Evolutionary conservation across 768 basidiomycete genomes (phyloP).

Genomic region (Tylopilus felleus): DNA sequence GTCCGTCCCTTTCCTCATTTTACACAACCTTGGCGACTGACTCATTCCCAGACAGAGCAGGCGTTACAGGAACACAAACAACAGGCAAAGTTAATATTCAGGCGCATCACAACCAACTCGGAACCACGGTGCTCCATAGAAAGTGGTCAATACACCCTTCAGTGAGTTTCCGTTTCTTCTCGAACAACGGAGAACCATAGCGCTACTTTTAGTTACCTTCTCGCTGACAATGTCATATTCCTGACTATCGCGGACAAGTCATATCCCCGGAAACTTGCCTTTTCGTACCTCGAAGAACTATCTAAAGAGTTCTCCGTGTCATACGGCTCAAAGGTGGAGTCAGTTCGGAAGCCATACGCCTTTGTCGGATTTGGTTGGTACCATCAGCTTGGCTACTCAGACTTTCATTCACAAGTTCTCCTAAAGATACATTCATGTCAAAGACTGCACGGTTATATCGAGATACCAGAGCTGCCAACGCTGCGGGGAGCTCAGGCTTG

Average conservation of each 20-base stretch:
- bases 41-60: constrained; percentile 73
- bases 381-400: neutral
- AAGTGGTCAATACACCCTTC: constrained; percentile 90
- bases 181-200: constrained; percentile 3
- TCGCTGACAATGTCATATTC: constrained; percentile 91
- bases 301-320: constrained; percentile 92
- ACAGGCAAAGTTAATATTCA: constrained; percentile 94
- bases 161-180: constrained; percentile 53
- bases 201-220: constrained; percentile 72
- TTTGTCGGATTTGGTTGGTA: constrained; percentile 93
- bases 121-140: constrained; percentile 98
- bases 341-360: constrained; percentile 93
- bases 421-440: constrained; percentile 94
- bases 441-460: constrained; percentile 94
- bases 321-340: constrained; percentile 92
- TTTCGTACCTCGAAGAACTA: constrained; percentile 95
- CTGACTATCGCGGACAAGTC: constrained; percentile 95
- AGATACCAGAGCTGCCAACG: constrained; percentile 84
- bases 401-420: constrained; percentile 2
- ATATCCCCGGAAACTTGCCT: constrained; percentile 94
- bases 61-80: constrained; percentile 96
- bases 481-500: constrained; percentile 60
- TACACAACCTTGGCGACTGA: neutral
- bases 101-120: constrained; percentile 88
- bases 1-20: constrained; percentile 40